phyloP scores from a whole-genome alignment of 495 filamentous ascomycete genomes.

The Barbatosphaeria neglecta region DNA sequence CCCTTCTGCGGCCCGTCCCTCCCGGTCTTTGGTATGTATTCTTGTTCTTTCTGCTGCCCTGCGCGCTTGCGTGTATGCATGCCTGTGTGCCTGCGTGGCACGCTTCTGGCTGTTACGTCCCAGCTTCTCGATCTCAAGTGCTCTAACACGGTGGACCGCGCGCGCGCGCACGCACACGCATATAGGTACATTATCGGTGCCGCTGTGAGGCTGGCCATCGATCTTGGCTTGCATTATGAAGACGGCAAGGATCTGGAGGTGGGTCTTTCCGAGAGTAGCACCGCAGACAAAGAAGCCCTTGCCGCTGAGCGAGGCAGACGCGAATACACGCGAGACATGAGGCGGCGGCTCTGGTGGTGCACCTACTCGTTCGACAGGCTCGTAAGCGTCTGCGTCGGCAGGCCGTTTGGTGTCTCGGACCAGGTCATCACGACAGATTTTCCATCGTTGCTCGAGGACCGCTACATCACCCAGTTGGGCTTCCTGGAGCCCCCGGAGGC shows the following conservation, averaged over 20 bases:
- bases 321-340: constrained; percentile 78
- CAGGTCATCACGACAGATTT: constrained; percentile 92
- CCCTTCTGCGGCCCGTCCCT: constrained; percentile 77
- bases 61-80: neutral
- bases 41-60: neutral
- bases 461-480: constrained; percentile 77
- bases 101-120: no score
- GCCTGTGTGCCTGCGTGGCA: constrained; percentile 1
- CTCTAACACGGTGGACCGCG: no score
- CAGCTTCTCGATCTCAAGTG: no score
- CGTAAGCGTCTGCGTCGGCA: constrained; percentile 81
- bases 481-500: constrained; percentile 44
- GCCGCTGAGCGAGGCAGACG: constrained; percentile 55
- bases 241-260: constrained; percentile 59
- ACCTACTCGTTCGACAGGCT: constrained; percentile 89
- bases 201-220: constrained; percentile 78
- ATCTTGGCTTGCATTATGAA: constrained; percentile 87
- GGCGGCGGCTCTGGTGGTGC: constrained; percentile 91
- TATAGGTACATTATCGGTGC: constrained; percentile 79
- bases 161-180: no score
- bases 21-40: constrained; percentile 65
- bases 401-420: constrained; percentile 88
- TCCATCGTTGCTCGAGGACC: constrained; percentile 75
- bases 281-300: constrained; percentile 13
- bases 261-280: constrained; percentile 6